Evolutionary conservation across 1,284 basidiomycete genomes (phyloP), one percentile per base, ranked within the genome.

Genomic region (Pseudozyma tsukubaensis): DNA sequence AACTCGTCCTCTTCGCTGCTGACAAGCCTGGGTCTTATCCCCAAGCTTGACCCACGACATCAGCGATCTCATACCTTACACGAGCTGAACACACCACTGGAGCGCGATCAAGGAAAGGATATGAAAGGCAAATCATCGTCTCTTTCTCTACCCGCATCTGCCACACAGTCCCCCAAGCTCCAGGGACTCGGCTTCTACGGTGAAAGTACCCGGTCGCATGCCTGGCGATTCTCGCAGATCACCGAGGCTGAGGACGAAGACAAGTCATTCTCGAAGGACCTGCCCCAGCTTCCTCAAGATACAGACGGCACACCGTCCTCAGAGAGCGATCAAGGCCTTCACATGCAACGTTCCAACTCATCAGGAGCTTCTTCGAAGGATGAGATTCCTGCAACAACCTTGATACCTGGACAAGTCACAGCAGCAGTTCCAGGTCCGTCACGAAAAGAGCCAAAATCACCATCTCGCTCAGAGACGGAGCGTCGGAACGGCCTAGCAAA

Each of bases 181-280:
- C 57, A 64, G 13, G 65, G 61, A 2, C 62, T 69, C 4, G 66
- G 71, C 2, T 47, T 73, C 11, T 29, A 36, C 9, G 53, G 47
- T 7, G 66, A 69, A 1, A 13, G 42, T 16, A 29, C 21, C 4
- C 48, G 54, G 11, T 11, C 52, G 14, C 45, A 59, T 18, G 45
- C 58, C 5, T 69, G 54, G 60, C 71, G 71, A 16, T 73, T 73
- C 50, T 73, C 71, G 0, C 71, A 73, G 45, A 73, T 73, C 56
- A 57, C 66, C 12, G 71, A 73, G 43, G 71, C 56, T 2, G 70
- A 73, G 35, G 71, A 73, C 42, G 71, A 73, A 39, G 62, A 69
- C 44, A 51, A 36, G 24, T 72, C 70, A 4, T 58, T 72, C 18
- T 68, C 70, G 21, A 72, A 60, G 14, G 64, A 72, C 3, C 24